Conservation (phyloP, 179 eudicot species). For the Corrigiola litoralis region DNA sequence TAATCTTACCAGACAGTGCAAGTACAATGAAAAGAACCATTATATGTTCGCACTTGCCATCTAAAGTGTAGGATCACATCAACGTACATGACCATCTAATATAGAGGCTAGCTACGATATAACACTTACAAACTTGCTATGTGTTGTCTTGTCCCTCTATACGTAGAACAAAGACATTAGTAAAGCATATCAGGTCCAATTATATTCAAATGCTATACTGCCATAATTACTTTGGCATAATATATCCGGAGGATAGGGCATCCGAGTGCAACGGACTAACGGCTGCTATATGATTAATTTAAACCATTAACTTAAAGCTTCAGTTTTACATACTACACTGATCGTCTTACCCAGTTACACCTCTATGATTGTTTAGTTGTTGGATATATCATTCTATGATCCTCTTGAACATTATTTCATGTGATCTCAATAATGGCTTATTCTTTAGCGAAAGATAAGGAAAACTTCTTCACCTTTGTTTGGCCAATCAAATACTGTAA, state of each 20-base stretch:
- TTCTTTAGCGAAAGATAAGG: constrained; percentile 8
- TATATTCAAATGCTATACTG: no score
- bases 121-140: background rate
- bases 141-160: background rate
- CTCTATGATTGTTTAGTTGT: background rate
- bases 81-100: background rate
- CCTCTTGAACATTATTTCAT: constrained; percentile 4
- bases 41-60: background rate
- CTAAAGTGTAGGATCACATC: background rate
- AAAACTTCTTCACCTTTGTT: constrained; percentile 5
- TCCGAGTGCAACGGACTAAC: no score
- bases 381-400: background rate
- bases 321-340: no score
- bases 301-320: no score
- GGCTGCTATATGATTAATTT: no score
- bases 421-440: constrained; percentile 20
- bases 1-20: background rate
- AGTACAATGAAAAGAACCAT: constrained; percentile 2
- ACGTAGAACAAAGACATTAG: no score
- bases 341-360: no score
- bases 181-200: no score
- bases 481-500: constrained; percentile 5
- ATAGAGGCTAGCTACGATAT: background rate
- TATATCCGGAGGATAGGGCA: no score
- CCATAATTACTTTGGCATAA: no score